phyloP scores from a whole-genome alignment of 2,329 filamentous ascomycete genomes.

The Colletotrichum lindemuthianum region DNA sequence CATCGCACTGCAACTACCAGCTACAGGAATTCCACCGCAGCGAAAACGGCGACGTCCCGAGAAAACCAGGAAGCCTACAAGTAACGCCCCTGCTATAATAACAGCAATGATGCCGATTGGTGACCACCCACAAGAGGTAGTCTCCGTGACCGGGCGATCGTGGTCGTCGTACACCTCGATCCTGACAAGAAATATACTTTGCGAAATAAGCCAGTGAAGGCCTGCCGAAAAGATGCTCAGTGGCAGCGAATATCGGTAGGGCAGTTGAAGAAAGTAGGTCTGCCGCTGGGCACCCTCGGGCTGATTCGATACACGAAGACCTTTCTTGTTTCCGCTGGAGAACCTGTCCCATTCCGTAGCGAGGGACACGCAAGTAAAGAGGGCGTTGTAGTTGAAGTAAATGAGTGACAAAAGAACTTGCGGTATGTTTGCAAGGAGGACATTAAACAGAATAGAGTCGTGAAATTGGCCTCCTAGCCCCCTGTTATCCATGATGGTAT shows the following conservation, averaged over 20 bases:
- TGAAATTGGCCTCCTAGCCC: neutral
- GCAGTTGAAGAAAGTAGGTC: constrained; percentile 7
- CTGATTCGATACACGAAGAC: neutral
- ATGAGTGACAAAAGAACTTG: constrained; percentile 7
- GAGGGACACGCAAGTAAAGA: neutral
- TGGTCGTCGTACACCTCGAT: neutral
- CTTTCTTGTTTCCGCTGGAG: neutral
- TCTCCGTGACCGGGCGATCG: neutral
- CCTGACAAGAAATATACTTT: constrained; percentile 1
- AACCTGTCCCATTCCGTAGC: neutral
- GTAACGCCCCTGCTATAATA: neutral
- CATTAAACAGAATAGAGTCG: neutral
- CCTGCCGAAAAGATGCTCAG: accelerated
- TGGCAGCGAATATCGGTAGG: neutral
- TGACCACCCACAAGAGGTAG: neutral
- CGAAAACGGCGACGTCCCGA: neutral
- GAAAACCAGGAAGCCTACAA: neutral
- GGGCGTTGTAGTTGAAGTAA: constrained; percentile 14
- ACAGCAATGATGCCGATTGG: neutral
- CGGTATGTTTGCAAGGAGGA: neutral
- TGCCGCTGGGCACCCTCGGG: neutral
- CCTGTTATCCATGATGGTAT: neutral
- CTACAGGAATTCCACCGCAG: neutral
- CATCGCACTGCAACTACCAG: neutral
- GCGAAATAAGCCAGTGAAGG: constrained; percentile 8